Evolutionary conservation across 78 protist genomes (phyloP), one percentile per base, ranked within the genome.

Genomic region (Dictyostelium intermedium): DNA sequence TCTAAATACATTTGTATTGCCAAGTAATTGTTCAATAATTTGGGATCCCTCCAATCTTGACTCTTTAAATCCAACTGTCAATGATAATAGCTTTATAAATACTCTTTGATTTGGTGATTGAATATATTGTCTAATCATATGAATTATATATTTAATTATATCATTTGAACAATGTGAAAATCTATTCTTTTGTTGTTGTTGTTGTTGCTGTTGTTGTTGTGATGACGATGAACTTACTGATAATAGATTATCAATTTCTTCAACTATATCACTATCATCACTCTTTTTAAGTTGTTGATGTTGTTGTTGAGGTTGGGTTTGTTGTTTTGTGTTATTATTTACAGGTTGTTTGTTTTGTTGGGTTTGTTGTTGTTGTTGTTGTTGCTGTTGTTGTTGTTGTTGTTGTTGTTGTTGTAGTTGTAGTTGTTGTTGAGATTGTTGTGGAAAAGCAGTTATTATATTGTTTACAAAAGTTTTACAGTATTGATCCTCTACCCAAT

Each of bases 51-150:
- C 94, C n/a, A 80, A 83, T 63, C 94, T 60, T 14, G 94, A 89
- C 47, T 89, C 94, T 43, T 89, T 89, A 23, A 34, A 89, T 6
- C 94, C 94, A 47, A 89, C 94, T 16, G 94, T 89, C 35, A 89
- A 20, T 20, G 35, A 63, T 61, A 89, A 80, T 66, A 89, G 23
- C 73, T 84, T 78, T 11, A 89, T 45, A 60, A 89, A 69, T 50
- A 41, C 82, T 45, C 94, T 60, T 45, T 84, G 76, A 80, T 80
- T 89, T n/a, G n/a, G 63, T 14, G 74, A 35, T 14, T 8, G 13
- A 41, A 53, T 87, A 50, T 18, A 53, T n/a, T 66, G 47, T 35
- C 53, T 78, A 32, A 89, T 89, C 25, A 41, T 41, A 45, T 80
- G 72, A 11, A 89, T 10, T 32, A 89, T 80, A 69, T 89, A 89